These are phyloP conservation scores for Botryobasidium botryosum DNA, from an alignment of 768 basidiomycete genomes.

Conservation along the genomic window DNA sequence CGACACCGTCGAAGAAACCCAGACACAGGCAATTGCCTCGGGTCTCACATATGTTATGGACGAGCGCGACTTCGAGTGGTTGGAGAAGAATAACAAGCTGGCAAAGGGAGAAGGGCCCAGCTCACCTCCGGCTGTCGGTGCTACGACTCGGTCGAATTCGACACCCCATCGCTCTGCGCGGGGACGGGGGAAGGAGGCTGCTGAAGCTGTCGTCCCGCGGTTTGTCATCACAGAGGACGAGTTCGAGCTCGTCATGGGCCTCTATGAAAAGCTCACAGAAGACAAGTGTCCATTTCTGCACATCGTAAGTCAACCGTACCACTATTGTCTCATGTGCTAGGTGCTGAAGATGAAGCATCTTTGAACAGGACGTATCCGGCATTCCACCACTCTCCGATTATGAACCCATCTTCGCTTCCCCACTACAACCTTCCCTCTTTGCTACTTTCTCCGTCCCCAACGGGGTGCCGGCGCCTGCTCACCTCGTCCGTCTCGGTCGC, in stretches of 20 bases:
- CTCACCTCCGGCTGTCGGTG: constrained; percentile 45
- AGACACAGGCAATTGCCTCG: constrained; percentile 41
- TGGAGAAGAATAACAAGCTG: constrained; percentile 78
- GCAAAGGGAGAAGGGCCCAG: constrained; percentile 76
- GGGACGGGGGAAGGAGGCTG: constrained; percentile 63
- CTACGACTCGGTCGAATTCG: constrained; percentile 28
- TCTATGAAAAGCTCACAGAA: constrained; percentile 83
- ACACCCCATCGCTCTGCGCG: constrained; percentile 51
- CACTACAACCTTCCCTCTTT: constrained; percentile 44
- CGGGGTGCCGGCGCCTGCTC: constrained; percentile 46
- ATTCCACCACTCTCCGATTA: constrained; percentile 41
- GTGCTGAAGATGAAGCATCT: neutral
- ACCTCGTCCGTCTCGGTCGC: constrained; percentile 52
- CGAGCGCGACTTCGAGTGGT: constrained; percentile 89
- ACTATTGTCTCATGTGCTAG: neutral
- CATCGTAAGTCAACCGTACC: constrained; percentile 40
- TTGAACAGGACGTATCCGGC: neutral
- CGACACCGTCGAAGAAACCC: constrained; percentile 68
- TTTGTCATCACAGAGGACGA: constrained; percentile 73
- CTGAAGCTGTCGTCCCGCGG: constrained; percentile 19
- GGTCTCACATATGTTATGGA: constrained; percentile 89
- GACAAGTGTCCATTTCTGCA: constrained; percentile 82
- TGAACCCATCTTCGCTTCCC: constrained; percentile 40
- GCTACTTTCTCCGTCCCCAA: constrained; percentile 49
- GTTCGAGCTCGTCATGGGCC: constrained; percentile 88